Evolutionary conservation across 768 basidiomycete species (phyloP).

Genomic region (Lactifluus subvellereus): DNA sequence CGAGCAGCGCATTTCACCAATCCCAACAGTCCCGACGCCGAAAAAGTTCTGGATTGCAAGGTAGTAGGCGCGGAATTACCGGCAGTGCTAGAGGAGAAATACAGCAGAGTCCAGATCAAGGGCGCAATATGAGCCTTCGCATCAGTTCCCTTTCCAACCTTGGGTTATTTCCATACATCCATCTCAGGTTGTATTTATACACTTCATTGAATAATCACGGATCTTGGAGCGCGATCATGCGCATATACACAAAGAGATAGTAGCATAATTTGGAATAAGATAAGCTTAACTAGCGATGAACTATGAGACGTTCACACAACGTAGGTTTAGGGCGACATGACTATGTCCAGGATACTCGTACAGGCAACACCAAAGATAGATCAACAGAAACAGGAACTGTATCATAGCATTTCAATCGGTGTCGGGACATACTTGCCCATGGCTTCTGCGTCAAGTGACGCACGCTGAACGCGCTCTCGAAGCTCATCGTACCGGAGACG

Average conservation of each 20-base stretch:
- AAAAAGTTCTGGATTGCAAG: conserved; percentile 71
- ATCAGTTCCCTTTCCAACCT: conserved; percentile 15
- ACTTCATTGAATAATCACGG: conserved; percentile 12
- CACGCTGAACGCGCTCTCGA: conserved; percentile 9
- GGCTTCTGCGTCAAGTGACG: neutral
- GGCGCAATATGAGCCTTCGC: conserved; percentile 67
- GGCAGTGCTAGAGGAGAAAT: conserved; percentile 70
- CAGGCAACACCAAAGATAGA: neutral
- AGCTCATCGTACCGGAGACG: neutral
- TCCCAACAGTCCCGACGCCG: conserved; percentile 51
- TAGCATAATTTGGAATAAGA: neutral
- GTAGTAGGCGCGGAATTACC: conserved; percentile 49
- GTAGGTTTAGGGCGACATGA: neutral
- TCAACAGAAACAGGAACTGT: neutral
- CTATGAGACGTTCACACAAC: neutral
- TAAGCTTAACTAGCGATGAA: neutral
- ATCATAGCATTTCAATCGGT: conserved; percentile 4
- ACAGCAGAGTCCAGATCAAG: conserved; percentile 83
- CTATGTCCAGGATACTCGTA: neutral
- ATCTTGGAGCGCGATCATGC: neutral
- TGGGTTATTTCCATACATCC: neutral
- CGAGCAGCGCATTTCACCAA: conserved; percentile 61
- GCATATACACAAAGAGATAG: neutral
- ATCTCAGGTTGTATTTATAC: conserved; percentile 14
- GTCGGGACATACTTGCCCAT: conserved; percentile 1